phyloP scores from a whole-genome alignment of 495 filamentous ascomycete species.

The Echria macrotheca region DNA sequence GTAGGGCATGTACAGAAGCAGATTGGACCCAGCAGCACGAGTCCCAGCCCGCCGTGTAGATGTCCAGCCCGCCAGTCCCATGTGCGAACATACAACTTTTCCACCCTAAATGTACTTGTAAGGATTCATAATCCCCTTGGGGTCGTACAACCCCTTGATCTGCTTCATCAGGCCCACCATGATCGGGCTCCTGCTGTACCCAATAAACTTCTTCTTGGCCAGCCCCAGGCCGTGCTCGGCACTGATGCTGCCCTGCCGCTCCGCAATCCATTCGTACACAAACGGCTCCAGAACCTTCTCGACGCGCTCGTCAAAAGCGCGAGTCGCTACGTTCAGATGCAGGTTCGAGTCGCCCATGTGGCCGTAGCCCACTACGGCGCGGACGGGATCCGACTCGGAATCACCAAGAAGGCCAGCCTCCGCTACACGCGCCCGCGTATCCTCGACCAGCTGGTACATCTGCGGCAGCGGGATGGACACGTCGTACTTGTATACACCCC shows the following conservation, averaged over 20 bases:
- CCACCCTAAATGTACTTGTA: conserved; percentile 65
- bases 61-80: no score
- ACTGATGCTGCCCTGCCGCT: conserved; percentile 84
- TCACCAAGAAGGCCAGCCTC: conserved; percentile 72
- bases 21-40: no score
- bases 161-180: conserved; percentile 90
- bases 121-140: conserved; percentile 84
- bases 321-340: conserved; percentile 80
- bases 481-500: conserved; percentile 97
- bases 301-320: conserved; percentile 79
- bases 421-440: conserved; percentile 63
- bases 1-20: no score
- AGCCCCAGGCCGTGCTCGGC: conserved; percentile 93
- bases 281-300: conserved; percentile 89
- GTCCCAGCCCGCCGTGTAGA: no score
- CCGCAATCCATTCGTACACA: conserved; percentile 93
- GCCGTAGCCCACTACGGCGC: conserved; percentile 89
- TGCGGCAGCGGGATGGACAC: conserved; percentile 87
- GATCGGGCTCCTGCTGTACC: conserved; percentile 81
- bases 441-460: conserved; percentile 83
- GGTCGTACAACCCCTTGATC: conserved; percentile 87
- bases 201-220: conserved; percentile 90
- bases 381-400: conserved; percentile 70
- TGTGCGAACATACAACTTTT: no score
- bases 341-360: conserved; percentile 97